Conservation (phyloP, 768 basidiomycete species). For the Lepiota brunneoincarnata region DNA sequence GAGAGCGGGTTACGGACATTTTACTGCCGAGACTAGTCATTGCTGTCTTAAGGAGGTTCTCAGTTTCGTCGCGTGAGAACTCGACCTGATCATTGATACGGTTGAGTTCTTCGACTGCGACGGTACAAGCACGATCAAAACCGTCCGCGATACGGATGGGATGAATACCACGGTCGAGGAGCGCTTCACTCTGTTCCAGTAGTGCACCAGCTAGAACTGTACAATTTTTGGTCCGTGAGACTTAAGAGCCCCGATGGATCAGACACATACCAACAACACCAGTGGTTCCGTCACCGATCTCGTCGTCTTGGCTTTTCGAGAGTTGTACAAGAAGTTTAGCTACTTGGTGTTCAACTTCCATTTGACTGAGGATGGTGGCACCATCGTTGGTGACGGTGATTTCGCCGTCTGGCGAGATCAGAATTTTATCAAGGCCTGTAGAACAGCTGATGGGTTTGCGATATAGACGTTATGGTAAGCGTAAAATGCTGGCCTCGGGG, state of each 20-base stretch:
- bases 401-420: conserved; percentile 95
- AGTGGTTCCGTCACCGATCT: conserved; percentile 98
- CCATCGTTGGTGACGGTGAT: conserved; percentile 99
- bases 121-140: conserved; percentile 90
- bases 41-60: conserved; percentile 89
- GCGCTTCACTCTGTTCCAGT: conserved; percentile 87
- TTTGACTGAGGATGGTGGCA: conserved; percentile 95
- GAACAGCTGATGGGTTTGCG: conserved; percentile 6
- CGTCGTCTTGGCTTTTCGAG: conserved; percentile 98
- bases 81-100: conserved; percentile 86
- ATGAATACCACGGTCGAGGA: conserved; percentile 99
- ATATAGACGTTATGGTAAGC: background rate
- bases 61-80: conserved; percentile 78
- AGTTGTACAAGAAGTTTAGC: conserved; percentile 96
- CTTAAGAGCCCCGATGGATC: background rate
- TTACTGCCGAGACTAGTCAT: conserved; percentile 97
- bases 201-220: conserved; percentile 96
- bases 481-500: conserved; percentile 67
- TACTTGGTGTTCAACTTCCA: conserved; percentile 99
- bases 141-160: conserved; percentile 99
- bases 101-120: conserved; percentile 90
- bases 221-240: conserved; percentile 1
- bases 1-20: conserved; percentile 63
- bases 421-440: conserved; percentile 89
- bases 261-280: conserved; percentile 89